Evolutionary conservation across 1,139 yeast species (phyloP).

Genomic region (Yamadazyma trypodendri): DNA sequence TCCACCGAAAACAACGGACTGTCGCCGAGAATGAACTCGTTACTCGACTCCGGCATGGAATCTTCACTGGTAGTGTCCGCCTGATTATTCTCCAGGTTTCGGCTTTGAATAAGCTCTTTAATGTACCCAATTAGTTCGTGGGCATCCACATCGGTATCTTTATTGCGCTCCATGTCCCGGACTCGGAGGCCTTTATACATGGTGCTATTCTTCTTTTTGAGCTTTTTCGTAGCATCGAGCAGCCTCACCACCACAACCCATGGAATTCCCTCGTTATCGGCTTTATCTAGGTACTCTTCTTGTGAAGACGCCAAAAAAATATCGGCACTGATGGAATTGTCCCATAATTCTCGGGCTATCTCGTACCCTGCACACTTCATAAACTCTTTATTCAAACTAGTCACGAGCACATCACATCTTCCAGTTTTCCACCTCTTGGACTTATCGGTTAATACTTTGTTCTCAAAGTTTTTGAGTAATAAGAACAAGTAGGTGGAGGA

Average conservation of each 20-base stretch:
- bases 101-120: conserved; percentile 39
- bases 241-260: conserved; percentile 79
- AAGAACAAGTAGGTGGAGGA: conserved; percentile 42
- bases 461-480: conserved; percentile 36
- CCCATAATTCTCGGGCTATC: conserved; percentile 67
- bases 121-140: conserved; percentile 60
- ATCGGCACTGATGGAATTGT: conserved; percentile 69
- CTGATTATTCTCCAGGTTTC: conserved; percentile 16
- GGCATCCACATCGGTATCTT: conserved; percentile 69
- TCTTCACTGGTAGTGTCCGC: conserved; percentile 6
- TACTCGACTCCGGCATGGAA: conserved; percentile 4
- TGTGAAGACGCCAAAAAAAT: conserved; percentile 44
- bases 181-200: conserved; percentile 72
- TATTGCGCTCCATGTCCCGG: conserved; percentile 55
- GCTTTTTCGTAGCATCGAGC: conserved; percentile 27
- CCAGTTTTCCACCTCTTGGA: conserved; percentile 28
- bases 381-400: conserved; percentile 57
- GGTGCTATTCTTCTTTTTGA: conserved; percentile 31
- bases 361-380: conserved; percentile 62
- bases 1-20: conserved; percentile 37
- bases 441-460: conserved; percentile 23
- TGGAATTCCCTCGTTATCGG: conserved; percentile 66
- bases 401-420: conserved; percentile 79
- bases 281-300: conserved; percentile 69
- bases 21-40: conserved; percentile 18